Conservation (phyloP, 1,284 basidiomycete species). For the Schizopora paradoxa region DNA sequence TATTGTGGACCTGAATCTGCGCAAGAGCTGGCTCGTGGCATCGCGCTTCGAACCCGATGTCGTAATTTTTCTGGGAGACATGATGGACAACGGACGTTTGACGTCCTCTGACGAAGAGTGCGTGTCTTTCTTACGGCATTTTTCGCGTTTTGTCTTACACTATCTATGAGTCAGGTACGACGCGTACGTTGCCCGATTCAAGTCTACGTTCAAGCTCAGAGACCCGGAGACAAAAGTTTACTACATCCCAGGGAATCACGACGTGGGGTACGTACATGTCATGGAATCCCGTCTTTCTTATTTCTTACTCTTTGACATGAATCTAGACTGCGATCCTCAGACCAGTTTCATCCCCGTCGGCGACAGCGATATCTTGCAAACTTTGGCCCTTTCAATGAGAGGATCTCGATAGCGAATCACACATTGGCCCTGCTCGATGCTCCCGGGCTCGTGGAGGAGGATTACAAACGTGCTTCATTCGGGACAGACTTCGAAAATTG, state of each 20-base stretch:
- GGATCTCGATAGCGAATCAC: conserved; percentile 58
- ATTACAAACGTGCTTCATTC: conserved; percentile 58
- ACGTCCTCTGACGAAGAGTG: conserved; percentile 60
- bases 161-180: conserved; percentile 46
- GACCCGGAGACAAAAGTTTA: conserved; percentile 41
- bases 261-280: conserved; percentile 55
- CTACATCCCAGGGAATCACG: conserved; percentile 84
- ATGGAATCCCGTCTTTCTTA: conserved; percentile 12
- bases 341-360: conserved; percentile 50
- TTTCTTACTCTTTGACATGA: conserved; percentile 9
- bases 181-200: conserved; percentile 54
- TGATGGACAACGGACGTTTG: conserved; percentile 66
- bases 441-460: conserved; percentile 71
- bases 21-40: conserved; percentile 69
- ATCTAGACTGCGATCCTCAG: conserved; percentile 52
- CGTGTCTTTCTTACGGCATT: conserved; percentile 29
- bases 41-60: conserved; percentile 56
- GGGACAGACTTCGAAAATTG: conserved; percentile 51
- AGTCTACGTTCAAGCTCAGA: conserved; percentile 50
- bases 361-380: conserved; percentile 58
- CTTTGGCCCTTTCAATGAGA: conserved; percentile 60
- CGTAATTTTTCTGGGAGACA: conserved; percentile 78
- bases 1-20: conserved; percentile 64
- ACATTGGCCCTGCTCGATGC: conserved; percentile 72
- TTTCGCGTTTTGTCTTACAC: conserved; percentile 16